phyloP scores from a whole-genome alignment of 2,329 filamentous ascomycete genomes.

The Cylindrodendrum hubeiense region DNA sequence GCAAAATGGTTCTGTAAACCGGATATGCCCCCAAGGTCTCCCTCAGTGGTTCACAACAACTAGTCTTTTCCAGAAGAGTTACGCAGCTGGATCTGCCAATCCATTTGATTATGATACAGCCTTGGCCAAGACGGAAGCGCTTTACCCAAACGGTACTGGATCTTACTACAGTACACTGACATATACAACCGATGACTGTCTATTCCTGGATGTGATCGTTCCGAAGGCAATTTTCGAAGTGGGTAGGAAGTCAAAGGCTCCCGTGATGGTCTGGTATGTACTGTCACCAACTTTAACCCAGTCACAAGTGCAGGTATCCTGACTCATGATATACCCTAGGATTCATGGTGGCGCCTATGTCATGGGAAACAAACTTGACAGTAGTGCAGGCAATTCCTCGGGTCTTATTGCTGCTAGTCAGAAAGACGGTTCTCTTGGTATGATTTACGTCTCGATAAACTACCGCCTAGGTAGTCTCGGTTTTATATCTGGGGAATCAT shows the following conservation, averaged over 20 bases:
- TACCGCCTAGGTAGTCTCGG: slow-evolving; percentile 55
- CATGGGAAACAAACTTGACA: slow-evolving; percentile 46
- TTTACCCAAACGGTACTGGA: neutral
- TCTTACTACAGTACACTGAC: slow-evolving; percentile 17
- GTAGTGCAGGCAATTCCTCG: slow-evolving; percentile 39
- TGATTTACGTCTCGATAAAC: slow-evolving; percentile 55
- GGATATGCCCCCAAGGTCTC: slow-evolving; percentile 32
- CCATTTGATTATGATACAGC: slow-evolving; percentile 10
- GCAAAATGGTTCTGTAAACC: slow-evolving; percentile 25
- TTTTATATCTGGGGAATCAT: slow-evolving; percentile 54
- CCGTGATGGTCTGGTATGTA: slow-evolving; percentile 33
- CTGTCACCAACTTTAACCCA: neutral
- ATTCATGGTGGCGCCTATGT: slow-evolving; percentile 53
- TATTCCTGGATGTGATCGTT: slow-evolving; percentile 56
- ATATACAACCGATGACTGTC: slow-evolving; percentile 51
- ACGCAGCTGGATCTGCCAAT: slow-evolving; percentile 15
- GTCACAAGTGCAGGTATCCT: no score
- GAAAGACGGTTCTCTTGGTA: slow-evolving; percentile 34
- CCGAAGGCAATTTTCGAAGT: slow-evolving; percentile 49
- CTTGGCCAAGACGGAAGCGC: no score
- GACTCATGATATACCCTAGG: slow-evolving; percentile 47
- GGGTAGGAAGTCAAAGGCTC: slow-evolving; percentile 42
- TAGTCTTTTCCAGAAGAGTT: slow-evolving; percentile 1
- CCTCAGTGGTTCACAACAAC: slow-evolving; percentile 20
- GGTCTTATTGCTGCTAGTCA: slow-evolving; percentile 38